Evolutionary conservation across 2,329 filamentous ascomycete genomes (phyloP).

Genomic region (Sporothrix schenckii): DNA sequence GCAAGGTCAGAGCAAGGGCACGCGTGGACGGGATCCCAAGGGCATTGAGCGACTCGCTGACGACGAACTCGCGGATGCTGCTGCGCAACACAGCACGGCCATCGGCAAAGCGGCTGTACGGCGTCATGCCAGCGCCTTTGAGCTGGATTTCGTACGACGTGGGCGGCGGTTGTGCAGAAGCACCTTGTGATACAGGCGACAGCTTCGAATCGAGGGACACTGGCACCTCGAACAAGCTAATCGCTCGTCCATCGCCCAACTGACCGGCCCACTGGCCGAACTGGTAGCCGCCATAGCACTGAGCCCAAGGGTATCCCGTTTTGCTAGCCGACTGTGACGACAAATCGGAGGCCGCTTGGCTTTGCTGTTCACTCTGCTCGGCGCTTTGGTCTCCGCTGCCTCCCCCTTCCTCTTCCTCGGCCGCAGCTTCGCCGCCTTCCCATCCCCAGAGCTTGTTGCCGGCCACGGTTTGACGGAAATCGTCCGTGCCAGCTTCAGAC

Average conservation of each 20-base stretch:
- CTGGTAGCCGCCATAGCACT: constrained; percentile 88
- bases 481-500: constrained; percentile 68
- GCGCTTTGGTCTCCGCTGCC: background rate
- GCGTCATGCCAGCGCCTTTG: constrained; percentile 90
- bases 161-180: constrained; percentile 37
- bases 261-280: constrained; percentile 93
- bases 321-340: constrained; percentile 38
- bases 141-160: constrained; percentile 82
- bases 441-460: constrained; percentile 83
- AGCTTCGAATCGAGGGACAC: constrained; percentile 51
- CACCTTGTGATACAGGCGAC: constrained; percentile 54
- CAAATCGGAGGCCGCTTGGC: constrained; percentile 43
- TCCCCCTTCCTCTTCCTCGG: constrained; percentile 26
- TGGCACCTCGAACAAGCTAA: constrained; percentile 85
- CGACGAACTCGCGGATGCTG: constrained; percentile 91
- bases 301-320: constrained; percentile 93
- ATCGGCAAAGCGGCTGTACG: constrained; percentile 95
- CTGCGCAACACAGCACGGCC: constrained; percentile 91
- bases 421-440: constrained; percentile 57
- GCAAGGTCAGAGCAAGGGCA: constrained; percentile 77
- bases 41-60: constrained; percentile 85
- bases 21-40: constrained; percentile 84
- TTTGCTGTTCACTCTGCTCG: background rate
- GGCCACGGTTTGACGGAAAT: constrained; percentile 76
- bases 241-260: constrained; percentile 90